phyloP scores from a whole-genome alignment of 441 rosid species.

The California macrophylla region DNA sequence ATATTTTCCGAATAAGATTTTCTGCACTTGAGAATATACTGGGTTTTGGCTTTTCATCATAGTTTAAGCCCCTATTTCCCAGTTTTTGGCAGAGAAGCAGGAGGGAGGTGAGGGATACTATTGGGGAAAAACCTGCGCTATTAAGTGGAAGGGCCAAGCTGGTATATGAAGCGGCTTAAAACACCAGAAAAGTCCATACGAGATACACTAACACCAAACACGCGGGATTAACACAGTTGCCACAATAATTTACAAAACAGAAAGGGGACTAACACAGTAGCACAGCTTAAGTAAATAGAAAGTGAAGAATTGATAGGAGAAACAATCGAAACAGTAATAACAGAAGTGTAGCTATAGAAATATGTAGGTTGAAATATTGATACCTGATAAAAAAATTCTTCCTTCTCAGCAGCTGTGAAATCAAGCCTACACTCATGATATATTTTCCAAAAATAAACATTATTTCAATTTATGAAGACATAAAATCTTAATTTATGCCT shows the following conservation, averaged over 20 bases:
- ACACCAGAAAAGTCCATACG: background rate
- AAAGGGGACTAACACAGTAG: background rate
- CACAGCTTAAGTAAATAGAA: background rate
- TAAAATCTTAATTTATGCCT: constrained; percentile 10
- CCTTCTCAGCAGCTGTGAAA: constrained; percentile 70
- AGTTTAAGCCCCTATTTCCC: background rate
- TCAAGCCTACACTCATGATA: constrained; percentile 57
- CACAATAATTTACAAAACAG: background rate
- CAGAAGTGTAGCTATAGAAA: background rate
- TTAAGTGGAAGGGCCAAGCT: background rate
- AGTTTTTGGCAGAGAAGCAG: background rate
- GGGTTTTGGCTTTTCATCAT: background rate
- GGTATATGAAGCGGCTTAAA: background rate
- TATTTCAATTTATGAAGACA: constrained; percentile 3
- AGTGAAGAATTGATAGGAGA: background rate
- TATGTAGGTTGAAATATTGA: constrained; percentile 5
- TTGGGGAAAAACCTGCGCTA: background rate
- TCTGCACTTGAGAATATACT: background rate
- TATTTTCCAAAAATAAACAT: constrained; percentile 13
- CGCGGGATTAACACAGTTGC: background rate
- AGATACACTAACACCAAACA: background rate
- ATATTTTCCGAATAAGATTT: background rate
- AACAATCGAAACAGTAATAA: background rate
- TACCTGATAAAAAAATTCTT: constrained; percentile 78
- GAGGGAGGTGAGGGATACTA: background rate